These are phyloP conservation scores for Ambrosia trifida DNA, from an alignment of 129 eudicot species.

Conservation along the genomic window DNA sequence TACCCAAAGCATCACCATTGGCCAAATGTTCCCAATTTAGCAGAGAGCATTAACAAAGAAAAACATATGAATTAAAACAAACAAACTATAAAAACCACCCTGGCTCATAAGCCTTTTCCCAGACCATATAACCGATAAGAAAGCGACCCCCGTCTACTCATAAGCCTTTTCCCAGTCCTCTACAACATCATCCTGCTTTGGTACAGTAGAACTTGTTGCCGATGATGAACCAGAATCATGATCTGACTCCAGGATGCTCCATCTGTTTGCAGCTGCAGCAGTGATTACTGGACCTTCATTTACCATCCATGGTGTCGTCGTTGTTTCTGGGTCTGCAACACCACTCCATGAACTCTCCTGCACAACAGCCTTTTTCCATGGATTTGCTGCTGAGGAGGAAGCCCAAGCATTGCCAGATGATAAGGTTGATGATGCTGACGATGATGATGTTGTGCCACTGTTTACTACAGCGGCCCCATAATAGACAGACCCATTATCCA, in stretches of 20 bases:
- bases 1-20: too few relatives aligned
- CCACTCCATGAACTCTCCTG: constrained; percentile 72
- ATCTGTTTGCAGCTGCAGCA: constrained; percentile 53
- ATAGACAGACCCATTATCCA: constrained; percentile 89
- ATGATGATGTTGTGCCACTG: constrained; percentile 27
- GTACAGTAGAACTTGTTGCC: constrained; percentile 7
- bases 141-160: constrained; percentile 19
- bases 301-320: constrained; percentile 32
- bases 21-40: too few relatives aligned
- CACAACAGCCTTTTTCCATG: constrained; percentile 78
- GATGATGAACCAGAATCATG: constrained; percentile 31
- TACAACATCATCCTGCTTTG: constrained; percentile 40
- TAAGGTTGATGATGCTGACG: constrained; percentile 22
- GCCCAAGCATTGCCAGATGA: constrained; percentile 52
- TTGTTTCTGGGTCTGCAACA: constrained; percentile 36
- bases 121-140: too few relatives aligned
- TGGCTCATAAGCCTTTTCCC: too few relatives aligned
- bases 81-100: too few relatives aligned
- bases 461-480: constrained; percentile 61
- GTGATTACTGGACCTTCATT: constrained; percentile 41
- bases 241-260: constrained; percentile 63
- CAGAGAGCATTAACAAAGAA: too few relatives aligned
- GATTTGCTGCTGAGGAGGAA: constrained; percentile 34
- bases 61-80: too few relatives aligned
- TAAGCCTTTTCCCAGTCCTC: constrained; percentile 94